Percentiles rank a stretch among this genome's conserved stretches.
Conservation (phyloP, 1,284 basidiomycete species). For the Puccinia polysora region DNA sequence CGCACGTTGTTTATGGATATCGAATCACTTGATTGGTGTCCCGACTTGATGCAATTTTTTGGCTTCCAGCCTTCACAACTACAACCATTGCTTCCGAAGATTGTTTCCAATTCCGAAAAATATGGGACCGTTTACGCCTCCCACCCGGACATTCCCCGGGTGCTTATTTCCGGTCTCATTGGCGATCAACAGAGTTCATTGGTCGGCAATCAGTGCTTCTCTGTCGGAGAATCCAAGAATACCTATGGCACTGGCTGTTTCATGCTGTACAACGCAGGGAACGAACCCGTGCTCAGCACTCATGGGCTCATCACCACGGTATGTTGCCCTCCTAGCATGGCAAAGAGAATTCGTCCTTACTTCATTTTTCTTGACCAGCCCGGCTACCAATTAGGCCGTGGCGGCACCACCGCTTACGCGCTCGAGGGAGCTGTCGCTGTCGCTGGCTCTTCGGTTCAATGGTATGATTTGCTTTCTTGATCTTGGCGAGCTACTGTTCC, state of each 20-base stretch:
- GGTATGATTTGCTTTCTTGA: conserved; percentile 51
- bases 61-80: conserved; percentile 51
- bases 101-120: conserved; percentile 86
- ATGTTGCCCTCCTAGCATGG: neutral
- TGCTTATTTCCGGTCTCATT: conserved; percentile 82
- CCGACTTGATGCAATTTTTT: conserved; percentile 79
- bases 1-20: conserved; percentile 89
- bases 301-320: conserved; percentile 84
- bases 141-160: conserved; percentile 65
- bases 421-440: conserved; percentile 93
- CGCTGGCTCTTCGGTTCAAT: conserved; percentile 90
- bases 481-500: neutral
- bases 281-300: conserved; percentile 73
- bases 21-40: conserved; percentile 74
- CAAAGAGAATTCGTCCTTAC: neutral
- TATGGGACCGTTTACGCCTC: conserved; percentile 66
- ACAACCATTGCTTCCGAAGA: conserved; percentile 66
- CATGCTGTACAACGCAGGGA: conserved; percentile 79
- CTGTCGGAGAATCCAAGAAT: conserved; percentile 67
- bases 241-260: conserved; percentile 60
- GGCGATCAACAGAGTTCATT: conserved; percentile 97
- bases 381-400: conserved; percentile 82
- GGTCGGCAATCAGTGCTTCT: conserved; percentile 78
- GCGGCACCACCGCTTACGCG: conserved; percentile 77
- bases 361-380: conserved; percentile 51